Conservation (phyloP, 805 yeast species). For the Candida pseudofarinosa region DNA sequence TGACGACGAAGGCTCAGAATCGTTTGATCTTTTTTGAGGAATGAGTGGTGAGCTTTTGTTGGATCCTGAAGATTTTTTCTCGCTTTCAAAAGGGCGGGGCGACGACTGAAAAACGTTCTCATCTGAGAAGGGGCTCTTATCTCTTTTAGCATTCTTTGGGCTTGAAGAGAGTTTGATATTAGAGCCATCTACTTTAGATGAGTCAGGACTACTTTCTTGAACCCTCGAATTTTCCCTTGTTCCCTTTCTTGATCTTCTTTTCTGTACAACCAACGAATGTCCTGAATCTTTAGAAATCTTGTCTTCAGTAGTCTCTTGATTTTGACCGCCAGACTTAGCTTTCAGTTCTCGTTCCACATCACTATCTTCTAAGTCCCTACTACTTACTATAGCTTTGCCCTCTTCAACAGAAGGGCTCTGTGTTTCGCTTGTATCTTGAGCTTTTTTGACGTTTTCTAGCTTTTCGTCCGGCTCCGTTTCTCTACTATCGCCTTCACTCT, state of each 20-base stretch:
- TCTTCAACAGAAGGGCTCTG: neutral
- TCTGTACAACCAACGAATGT: neutral
- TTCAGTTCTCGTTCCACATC: neutral
- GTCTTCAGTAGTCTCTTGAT: neutral
- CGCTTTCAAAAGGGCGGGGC: slow-evolving; percentile 1
- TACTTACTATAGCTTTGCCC: neutral
- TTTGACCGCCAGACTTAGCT: too few species aligned
- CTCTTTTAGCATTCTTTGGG: slow-evolving; percentile 4
- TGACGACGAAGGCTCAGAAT: neutral
- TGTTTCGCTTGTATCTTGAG: slow-evolving; percentile 1
- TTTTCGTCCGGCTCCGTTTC: neutral
- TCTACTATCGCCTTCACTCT: neutral
- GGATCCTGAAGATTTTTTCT: slow-evolving; percentile 1
- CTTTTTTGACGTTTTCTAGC: neutral
- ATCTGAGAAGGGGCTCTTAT: slow-evolving; percentile 18
- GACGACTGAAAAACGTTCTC: slow-evolving; percentile 37
- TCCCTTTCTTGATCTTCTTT: neutral
- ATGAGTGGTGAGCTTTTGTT: neutral
- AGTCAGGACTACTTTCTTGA: neutral
- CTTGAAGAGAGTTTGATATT: neutral
- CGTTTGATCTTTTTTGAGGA: neutral
- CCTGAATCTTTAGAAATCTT: too few species aligned
- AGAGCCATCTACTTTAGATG: neutral
- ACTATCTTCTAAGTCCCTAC: neutral
- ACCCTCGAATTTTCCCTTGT: neutral